phyloP scores from a whole-genome alignment of 2,329 filamentous ascomycete species.

The Fusarium coffeatum region DNA sequence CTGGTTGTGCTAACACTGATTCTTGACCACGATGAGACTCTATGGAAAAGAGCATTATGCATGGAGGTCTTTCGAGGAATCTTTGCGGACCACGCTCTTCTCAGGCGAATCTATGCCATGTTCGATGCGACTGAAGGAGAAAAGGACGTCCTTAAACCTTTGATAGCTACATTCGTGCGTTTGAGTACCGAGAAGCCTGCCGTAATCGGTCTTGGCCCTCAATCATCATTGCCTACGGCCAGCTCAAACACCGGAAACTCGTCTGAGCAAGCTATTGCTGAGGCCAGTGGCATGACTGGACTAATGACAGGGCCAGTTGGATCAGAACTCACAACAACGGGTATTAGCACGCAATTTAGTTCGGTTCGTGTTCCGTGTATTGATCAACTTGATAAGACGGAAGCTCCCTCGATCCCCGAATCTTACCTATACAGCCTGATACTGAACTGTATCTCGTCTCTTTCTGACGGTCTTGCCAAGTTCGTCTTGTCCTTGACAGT shows the following conservation, averaged over 20 bases:
- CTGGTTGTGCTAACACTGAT: slow-evolving; percentile 85
- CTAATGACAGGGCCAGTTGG: slow-evolving; percentile 81
- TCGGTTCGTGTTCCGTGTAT: slow-evolving; percentile 87
- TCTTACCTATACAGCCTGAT: slow-evolving; percentile 94
- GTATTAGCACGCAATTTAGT: slow-evolving; percentile 94
- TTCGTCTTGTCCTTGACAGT: slow-evolving; percentile 93
- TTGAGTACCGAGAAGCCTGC: slow-evolving; percentile 90
- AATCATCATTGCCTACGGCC: slow-evolving; percentile 83
- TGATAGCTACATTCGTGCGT: slow-evolving; percentile 90
- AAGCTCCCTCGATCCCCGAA: slow-evolving; percentile 84
- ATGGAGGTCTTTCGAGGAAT: slow-evolving; percentile 92
- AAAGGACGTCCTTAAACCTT: slow-evolving; percentile 81
- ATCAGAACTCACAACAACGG: slow-evolving; percentile 74
- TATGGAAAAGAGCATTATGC: slow-evolving; percentile 90
- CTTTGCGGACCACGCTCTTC: slow-evolving; percentile 81
- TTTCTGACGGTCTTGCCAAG: slow-evolving; percentile 93
- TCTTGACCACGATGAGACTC: slow-evolving; percentile 83
- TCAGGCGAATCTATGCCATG: slow-evolving; percentile 81
- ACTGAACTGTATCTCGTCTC: slow-evolving; percentile 85
- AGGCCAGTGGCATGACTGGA: slow-evolving; percentile 87
- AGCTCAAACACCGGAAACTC: slow-evolving; percentile 66
- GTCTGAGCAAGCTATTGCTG: slow-evolving; percentile 86
- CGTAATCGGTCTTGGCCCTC: slow-evolving; percentile 87
- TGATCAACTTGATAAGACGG: slow-evolving; percentile 92
- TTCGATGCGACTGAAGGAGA: slow-evolving; percentile 81